Conservation (phyloP, 2,329 filamentous ascomycete species). For the Geosmithia morbida region DNA sequence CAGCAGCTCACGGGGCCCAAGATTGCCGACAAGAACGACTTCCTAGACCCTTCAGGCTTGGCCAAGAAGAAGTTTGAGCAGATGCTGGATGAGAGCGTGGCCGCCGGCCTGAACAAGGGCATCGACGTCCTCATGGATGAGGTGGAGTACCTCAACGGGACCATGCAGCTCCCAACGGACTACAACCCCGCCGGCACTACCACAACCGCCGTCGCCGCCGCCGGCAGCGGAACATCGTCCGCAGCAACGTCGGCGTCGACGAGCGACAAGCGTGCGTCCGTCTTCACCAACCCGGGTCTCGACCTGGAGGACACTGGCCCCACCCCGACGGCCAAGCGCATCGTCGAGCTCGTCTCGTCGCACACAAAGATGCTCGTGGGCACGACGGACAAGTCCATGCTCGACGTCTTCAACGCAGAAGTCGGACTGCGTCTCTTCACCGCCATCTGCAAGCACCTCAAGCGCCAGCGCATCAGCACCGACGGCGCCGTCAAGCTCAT, state of each 20-base stretch:
- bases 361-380: constrained; percentile 90
- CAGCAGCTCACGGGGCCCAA: constrained; percentile 77
- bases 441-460: constrained; percentile 90
- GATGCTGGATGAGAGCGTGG: constrained; percentile 94
- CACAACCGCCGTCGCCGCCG: too few relatives aligned
- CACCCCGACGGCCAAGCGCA: constrained; percentile 61
- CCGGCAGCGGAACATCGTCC: too few relatives aligned
- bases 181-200: constrained; percentile 50
- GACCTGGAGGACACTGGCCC: constrained; percentile 41
- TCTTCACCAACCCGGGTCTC: constrained; percentile 8
- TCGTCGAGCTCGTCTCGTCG: constrained; percentile 73
- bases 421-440: constrained; percentile 87
- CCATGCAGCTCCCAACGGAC: constrained; percentile 72
- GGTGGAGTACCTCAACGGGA: constrained; percentile 88
- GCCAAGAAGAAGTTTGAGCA: constrained; percentile 99
- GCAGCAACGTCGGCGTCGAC: too few relatives aligned
- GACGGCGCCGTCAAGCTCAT: constrained; percentile 86
- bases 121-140: constrained; percentile 98
- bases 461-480: constrained; percentile 83
- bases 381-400: constrained; percentile 93
- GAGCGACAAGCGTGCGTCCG: constrained; percentile 1
- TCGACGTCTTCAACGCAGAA: constrained; percentile 97
- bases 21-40: constrained; percentile 85
- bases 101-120: constrained; percentile 89
- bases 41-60: constrained; percentile 77